phyloP scores from a whole-genome alignment of 176 grass and related monocot species.

The Triticum timopheevii region DNA sequence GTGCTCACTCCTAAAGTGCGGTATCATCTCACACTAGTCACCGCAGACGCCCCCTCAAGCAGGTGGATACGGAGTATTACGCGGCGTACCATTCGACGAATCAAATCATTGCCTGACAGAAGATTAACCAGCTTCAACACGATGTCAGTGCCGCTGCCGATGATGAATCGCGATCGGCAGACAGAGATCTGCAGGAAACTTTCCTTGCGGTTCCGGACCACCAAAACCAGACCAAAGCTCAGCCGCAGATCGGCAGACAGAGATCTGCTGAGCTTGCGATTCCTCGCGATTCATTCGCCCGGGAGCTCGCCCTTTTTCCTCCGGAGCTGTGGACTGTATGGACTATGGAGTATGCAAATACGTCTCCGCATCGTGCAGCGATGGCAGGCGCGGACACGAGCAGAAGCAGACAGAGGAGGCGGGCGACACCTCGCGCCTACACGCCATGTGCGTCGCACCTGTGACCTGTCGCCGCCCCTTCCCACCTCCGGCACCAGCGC shows the following conservation, averaged over 20 bases:
- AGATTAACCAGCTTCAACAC: background rate
- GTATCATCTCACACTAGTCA: background rate
- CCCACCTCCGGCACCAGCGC: background rate
- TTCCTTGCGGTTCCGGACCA: background rate
- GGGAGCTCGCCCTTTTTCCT: background rate
- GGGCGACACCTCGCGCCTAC: background rate
- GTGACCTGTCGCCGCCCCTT: background rate
- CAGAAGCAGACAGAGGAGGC: background rate
- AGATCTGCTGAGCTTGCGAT: no score
- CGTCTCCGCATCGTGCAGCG: background rate
- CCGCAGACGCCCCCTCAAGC: background rate
- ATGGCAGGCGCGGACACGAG: background rate
- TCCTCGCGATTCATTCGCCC: background rate
- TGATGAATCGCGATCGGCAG: background rate
- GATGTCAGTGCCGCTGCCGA: background rate
- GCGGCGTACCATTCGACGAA: background rate
- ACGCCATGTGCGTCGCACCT: constrained; percentile 48
- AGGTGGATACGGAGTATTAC: background rate
- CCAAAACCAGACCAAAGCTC: background rate
- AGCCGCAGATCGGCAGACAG: background rate
- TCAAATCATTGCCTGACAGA: constrained; percentile 10
- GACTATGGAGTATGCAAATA: background rate
- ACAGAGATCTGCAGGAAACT: constrained; percentile 5
- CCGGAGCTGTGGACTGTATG: no score
- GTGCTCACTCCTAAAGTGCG: background rate